A percentile compares a stretch with the other conserved stretches of the same genome.
phyloP scores from a whole-genome alignment of 768 basidiomycete genomes.

The Trametes gibbosa region DNA sequence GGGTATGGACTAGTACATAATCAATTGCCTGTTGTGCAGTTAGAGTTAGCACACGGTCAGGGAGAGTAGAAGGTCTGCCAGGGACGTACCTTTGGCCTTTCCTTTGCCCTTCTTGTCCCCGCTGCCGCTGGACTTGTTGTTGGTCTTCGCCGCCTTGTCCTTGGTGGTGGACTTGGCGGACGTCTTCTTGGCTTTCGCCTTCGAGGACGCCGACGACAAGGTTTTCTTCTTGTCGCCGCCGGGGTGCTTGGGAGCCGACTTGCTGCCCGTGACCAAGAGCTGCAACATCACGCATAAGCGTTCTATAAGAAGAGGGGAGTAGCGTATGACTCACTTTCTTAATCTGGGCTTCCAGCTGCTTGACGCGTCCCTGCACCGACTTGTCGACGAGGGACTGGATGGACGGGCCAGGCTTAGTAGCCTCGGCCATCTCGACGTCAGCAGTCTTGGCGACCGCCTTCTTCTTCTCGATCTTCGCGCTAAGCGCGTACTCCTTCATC shows the following conservation, averaged over 20 bases:
- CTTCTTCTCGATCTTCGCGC: neutral
- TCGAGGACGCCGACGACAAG: neutral
- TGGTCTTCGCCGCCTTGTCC: too few relatives aligned
- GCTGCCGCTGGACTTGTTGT: neutral
- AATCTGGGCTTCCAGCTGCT: neutral
- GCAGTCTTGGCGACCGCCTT: neutral
- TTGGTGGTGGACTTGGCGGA: neutral
- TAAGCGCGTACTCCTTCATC: neutral
- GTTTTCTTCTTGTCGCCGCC: neutral
- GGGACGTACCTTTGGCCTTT: neutral
- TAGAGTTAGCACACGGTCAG: neutral
- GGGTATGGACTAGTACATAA: neutral
- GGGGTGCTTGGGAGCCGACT: neutral
- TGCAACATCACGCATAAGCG: neutral
- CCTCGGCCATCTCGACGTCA: neutral
- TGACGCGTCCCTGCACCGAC: neutral
- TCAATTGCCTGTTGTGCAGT: neutral
- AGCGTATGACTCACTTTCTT: neutral
- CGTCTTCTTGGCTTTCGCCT: neutral
- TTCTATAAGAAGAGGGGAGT: neutral
- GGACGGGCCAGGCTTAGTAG: neutral
- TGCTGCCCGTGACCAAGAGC: neutral
- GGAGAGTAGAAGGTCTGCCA: neutral
- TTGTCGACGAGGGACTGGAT: conserved; percentile 6
- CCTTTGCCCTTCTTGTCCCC: neutral